These are phyloP conservation scores for Euphrasia confusa DNA, from an alignment of 257 asterid genomes.

Conservation along the genomic window DNA sequence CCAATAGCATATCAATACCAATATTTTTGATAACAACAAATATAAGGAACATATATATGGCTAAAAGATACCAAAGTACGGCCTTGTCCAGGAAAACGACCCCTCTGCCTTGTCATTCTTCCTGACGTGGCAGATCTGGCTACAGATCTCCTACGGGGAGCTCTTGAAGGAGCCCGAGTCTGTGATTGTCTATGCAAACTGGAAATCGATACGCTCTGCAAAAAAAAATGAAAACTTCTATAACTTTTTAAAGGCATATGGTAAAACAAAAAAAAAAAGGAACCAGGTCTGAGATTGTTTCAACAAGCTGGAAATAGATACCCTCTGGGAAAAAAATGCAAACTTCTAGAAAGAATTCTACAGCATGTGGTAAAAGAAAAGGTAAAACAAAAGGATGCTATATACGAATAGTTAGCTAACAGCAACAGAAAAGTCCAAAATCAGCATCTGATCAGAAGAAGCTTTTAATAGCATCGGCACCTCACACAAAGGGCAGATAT, in stretches of 20 bases:
- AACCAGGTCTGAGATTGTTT: conserved; percentile 42
- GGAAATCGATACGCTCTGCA: conserved; percentile 47
- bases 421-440: neutral
- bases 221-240: conserved; percentile 4
- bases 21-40: neutral
- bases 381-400: conserved; percentile 3
- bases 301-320: conserved; percentile 30
- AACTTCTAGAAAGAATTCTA: too few relatives aligned
- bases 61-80: conserved; percentile 41
- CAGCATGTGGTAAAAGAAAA: too few relatives aligned
- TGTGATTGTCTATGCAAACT: conserved; percentile 42
- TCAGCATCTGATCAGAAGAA: conserved; percentile 20
- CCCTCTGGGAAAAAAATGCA: conserved; percentile 46
- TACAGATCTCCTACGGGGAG: conserved; percentile 43
- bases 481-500: conserved; percentile 11
- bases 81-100: conserved; percentile 69
- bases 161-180: conserved; percentile 36
- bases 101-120: conserved; percentile 62
- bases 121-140: conserved; percentile 40
- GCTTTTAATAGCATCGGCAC: conserved; percentile 8
- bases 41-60: neutral
- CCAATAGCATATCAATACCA: neutral
- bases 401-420: conserved; percentile 3
- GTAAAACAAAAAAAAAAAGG: too few relatives aligned
- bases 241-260: too few relatives aligned